These are phyloP conservation scores for Ustilago curta DNA, from an alignment of 1,284 basidiomycete species.

Conservation along the genomic window DNA sequence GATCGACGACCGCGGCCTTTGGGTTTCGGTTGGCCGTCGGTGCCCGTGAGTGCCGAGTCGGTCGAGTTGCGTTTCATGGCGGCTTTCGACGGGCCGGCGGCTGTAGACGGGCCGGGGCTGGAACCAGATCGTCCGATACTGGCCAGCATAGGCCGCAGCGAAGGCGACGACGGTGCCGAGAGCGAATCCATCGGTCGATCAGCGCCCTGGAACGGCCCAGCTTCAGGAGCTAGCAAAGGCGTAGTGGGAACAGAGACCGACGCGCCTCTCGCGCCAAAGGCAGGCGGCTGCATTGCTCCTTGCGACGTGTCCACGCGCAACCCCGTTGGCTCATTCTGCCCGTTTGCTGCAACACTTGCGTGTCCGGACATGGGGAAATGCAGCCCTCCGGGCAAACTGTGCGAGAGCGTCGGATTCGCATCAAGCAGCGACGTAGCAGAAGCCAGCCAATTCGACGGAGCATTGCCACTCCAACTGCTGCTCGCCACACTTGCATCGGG, in stretches of 20 bases:
- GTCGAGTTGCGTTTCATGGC: conserved; percentile 40
- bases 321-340: conserved; percentile 4
- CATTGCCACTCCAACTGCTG: conserved; percentile 19
- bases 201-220: conserved; percentile 41
- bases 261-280: conserved; percentile 31
- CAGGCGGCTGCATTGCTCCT: conserved; percentile 27
- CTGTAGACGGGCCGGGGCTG: conserved; percentile 34
- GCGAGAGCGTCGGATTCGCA: conserved; percentile 9
- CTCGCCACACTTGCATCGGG: conserved; percentile 33
- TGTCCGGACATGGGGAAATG: conserved; percentile 36
- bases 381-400: conserved; percentile 37
- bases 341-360: conserved; percentile 16
- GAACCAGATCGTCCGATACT: conserved; percentile 43
- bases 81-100: conserved; percentile 11
- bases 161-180: conserved; percentile 50
- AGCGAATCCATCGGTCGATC: conserved; percentile 42
- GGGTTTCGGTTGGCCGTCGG: conserved; percentile 32
- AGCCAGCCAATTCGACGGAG: conserved; percentile 37
- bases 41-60: conserved; percentile 17
- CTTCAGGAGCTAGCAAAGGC: conserved; percentile 35
- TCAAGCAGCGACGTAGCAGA: conserved; percentile 24
- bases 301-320: conserved; percentile 35
- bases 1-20: conserved; percentile 45
- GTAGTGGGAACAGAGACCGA: conserved; percentile 47
- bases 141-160: conserved; percentile 30